Percentiles rank a stretch among this genome's conserved stretches.
phyloP scores from a whole-genome alignment of 805 yeast species.

The Candida vartiovaarae region DNA sequence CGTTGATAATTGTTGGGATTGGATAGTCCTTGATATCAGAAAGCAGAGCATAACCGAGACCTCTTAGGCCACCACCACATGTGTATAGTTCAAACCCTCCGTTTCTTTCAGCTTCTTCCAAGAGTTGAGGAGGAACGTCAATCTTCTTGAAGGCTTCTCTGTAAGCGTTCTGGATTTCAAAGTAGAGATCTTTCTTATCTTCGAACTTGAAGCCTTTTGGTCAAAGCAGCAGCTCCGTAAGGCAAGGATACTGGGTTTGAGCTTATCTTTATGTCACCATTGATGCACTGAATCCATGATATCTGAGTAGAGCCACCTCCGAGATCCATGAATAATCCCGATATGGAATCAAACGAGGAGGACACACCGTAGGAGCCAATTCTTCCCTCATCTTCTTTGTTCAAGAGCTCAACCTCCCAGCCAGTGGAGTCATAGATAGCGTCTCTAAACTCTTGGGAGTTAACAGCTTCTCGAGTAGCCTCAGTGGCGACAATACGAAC shows the following conservation, averaged over 20 bases:
- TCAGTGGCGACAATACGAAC: slow-evolving; percentile 70
- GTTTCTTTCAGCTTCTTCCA: slow-evolving; percentile 41
- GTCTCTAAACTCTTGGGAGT: slow-evolving; percentile 50
- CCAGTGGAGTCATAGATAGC: slow-evolving; percentile 53
- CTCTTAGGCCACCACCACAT: slow-evolving; percentile 72
- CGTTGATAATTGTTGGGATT: slow-evolving; percentile 62
- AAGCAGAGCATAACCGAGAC: slow-evolving; percentile 55
- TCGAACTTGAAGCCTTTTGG: slow-evolving; percentile 48
- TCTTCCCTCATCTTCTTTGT: slow-evolving; percentile 58
- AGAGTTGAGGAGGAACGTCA: slow-evolving; percentile 43
- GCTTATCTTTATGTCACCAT: slow-evolving; percentile 50
- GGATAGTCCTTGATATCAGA: slow-evolving; percentile 52
- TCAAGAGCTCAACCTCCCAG: slow-evolving; percentile 56
- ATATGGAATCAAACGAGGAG: slow-evolving; percentile 57
- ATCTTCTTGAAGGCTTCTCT: slow-evolving; percentile 43
- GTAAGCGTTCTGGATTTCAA: slow-evolving; percentile 48
- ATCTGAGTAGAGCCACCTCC: slow-evolving; percentile 68
- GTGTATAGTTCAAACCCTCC: slow-evolving; percentile 61
- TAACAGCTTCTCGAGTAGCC: slow-evolving; percentile 64
- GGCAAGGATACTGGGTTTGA: slow-evolving; percentile 57
- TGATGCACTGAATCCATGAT: slow-evolving; percentile 56
- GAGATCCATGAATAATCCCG: slow-evolving; percentile 65
- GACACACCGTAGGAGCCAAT: slow-evolving; percentile 71
- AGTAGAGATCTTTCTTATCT: slow-evolving; percentile 39
- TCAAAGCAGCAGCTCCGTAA: slow-evolving; percentile 66